Evolutionary conservation across 192 early-diverging fungal species (phyloP), one percentile per base, ranked within the genome.

Genomic region (Backusella morwellensis): DNA sequence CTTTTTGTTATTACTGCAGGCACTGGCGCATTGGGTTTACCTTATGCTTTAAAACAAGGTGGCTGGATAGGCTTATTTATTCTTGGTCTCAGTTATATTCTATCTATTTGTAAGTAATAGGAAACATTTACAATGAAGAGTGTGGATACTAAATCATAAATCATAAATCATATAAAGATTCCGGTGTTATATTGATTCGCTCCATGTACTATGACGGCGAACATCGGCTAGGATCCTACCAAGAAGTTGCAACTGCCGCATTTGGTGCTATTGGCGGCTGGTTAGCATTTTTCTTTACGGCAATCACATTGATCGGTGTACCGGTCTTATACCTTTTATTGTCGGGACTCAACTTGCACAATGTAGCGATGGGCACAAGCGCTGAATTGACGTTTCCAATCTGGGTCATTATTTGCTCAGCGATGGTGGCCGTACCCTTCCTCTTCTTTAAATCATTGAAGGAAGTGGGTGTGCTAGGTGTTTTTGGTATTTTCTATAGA

Each of bases 21-120:
- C 66, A 92, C 91, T 15, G 95, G 95, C 17, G 88, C 94, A 34
- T 87, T 95, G 34, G 94, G 95, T 77, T 84, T 97, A 35, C 95
- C 95, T 6, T 95, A 92, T 80, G 91, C 94, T 6, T 84, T 97
- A 17, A 87, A 78, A 50, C 83, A 91, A 52, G 87, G 90, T 71
- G 94, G 95, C 0, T 97, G 95, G 94, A 80, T 91, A 38, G 92
- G 91, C 32, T 73, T 92, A 11, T 77, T 89, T 21, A 77, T 81
- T 34, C 40, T 77, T 6, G 70, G 73, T 54, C 56, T 84, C 12
- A 74, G 80, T 17, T 81, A 78, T 68, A 67, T 63, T 17, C 56
- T 79, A 70, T 84, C 83, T 21, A 76, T 71, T 40, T 94, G 93
- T 70, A 41, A 70, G 36, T 29, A 5, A 17, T 4, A 44, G 12